Base-by-base conservation (phyloP, 2,329 filamentous ascomycete species). In the Colletotrichum falcatum region DNA sequence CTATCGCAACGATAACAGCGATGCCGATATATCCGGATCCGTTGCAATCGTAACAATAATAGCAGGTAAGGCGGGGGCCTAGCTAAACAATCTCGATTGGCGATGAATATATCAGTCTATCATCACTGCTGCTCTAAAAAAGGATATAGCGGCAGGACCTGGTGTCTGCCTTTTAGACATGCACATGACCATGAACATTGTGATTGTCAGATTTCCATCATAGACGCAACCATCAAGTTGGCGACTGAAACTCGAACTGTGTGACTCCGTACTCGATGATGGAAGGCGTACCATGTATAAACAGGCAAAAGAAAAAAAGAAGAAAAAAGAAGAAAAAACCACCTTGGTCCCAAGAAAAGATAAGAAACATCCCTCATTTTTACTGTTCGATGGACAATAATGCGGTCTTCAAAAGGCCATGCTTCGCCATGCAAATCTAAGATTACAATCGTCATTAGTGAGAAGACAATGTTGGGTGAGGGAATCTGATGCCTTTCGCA, bases 201-300 rank as follows among this genome's bases (percentile, higher is more conserved):
- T 9, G 8, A n/a, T n/a, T 9, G 6, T 20, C 18, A 9, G 20
- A 8, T 20, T 44, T 44, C 18, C 39, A 12, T n/a, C 18, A 20
- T 18, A 44, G 42, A 44, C 7, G 11, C 42, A 44, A 9, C 9
- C 5, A 7, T 20, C 12, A 44, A 9, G 7, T 42, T 20, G 7
- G 18, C 4, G 4, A 46, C 12, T 23, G 9, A 23, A 46, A 46
- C 8, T 20, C 2, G 20, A 23, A 23, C 1, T 12, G 44, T 46
- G 11, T 23, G 20, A n/a, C 42, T n/a, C 3, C 2, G 11, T 44
- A 3, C 0, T n/a, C 6, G 4, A n/a, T 44, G 42, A n/a, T n/a
- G n/a, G n/a, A n/a, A n/a, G 1, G 8, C 5, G 20, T n/a, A 11
- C 0, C 8, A 7, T 0, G 6, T 5, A 44, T 44, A 44, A n/a